Percentiles rank a stretch among this genome's conserved stretches.
Evolutionary conservation across 164 flowering plant genomes (phyloP).

Genomic region (Tetrastigma voinierianum): DNA sequence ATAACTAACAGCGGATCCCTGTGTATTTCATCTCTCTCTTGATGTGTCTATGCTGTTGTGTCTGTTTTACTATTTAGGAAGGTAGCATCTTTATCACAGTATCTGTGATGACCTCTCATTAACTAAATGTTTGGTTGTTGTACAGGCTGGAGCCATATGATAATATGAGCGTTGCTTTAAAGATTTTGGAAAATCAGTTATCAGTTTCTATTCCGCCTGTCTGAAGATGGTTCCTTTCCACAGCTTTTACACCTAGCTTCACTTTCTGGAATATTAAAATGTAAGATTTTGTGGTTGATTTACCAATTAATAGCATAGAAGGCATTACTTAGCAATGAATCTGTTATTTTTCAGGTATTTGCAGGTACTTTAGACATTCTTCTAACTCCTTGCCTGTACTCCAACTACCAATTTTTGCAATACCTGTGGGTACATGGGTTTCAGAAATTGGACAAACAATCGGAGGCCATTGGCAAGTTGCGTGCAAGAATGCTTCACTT

Average conservation of each 20-base stretch:
- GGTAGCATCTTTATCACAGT: neutral
- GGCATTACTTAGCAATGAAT: slow-evolving; percentile 8
- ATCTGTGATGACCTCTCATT: neutral
- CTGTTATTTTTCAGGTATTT: slow-evolving; percentile 55
- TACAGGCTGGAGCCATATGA: slow-evolving; percentile 92
- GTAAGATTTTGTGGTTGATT: slow-evolving; percentile 40
- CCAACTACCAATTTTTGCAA: slow-evolving; percentile 50
- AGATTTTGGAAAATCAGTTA: slow-evolving; percentile 78
- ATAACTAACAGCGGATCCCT: no score
- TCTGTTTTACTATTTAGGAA: neutral
- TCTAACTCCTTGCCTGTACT: slow-evolving; percentile 54
- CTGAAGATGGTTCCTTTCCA: slow-evolving; percentile 73
- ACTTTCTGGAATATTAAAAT: slow-evolving; percentile 82
- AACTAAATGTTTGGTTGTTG: slow-evolving; percentile 2
- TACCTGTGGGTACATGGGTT: slow-evolving; percentile 91
- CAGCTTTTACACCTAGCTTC: slow-evolving; percentile 91
- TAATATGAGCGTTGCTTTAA: slow-evolving; percentile 64
- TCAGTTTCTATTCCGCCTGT: slow-evolving; percentile 67
- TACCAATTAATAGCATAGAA: neutral
- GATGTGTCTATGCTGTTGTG: neutral
- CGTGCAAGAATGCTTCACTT: slow-evolving; percentile 77
- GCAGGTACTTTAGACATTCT: slow-evolving; percentile 71
- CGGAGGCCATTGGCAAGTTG: slow-evolving; percentile 72
- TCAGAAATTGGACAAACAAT: slow-evolving; percentile 73
- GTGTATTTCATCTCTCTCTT: neutral